Base-by-base conservation (phyloP, 306 rosid genomes). In the Luffa aegyptiaca region DNA sequence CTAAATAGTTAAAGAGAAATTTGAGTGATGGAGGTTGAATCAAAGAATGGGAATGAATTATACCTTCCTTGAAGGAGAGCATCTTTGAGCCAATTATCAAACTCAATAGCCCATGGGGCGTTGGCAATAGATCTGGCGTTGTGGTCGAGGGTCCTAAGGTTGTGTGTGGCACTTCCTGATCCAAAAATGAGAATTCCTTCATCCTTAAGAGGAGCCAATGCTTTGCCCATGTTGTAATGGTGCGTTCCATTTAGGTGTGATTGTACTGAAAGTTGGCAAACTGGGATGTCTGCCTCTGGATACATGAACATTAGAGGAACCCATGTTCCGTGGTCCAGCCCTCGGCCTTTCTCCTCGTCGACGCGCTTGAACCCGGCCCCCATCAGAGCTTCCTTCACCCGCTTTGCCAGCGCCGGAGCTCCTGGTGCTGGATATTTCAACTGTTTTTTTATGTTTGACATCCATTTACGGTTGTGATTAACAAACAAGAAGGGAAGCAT, bases 281-380 rank as follows among this genome's bases (percentile, higher is more conserved):
- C 92, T 5, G 97, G 97, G 18, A 94, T 86, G n/a, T 92, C 86
- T 31, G 93, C 95, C 73, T 92, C 92, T 1, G 97, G 98, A 66
- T 92, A 94, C 98, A 94, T 94, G 57, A 94, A 58, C 76, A 86
- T 63, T 3, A 94, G 90, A 2, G 95, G 98, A 62, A 92, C 91
- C 97, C 97, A 94, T 4, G 96, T 93, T 44, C 97, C 96, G 65
- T 94, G 98, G 71, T 94, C 98, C 39, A 94, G 91, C 46, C 98
- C 98, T 16, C 95, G 81, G 7, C 82, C 88, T 13, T 8, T 75
- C 72, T 90, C 93, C 75, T 91, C 96, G 6, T 90, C 91, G 1
- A 92, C 95, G 0, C 77, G 88, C 66, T 79, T 36, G 72, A 82
- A 53, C 13, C 94, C 97, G 0, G 91, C 83, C 45, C 75, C 73